A percentile compares a stretch with the other conserved stretches of the same genome.
Evolutionary conservation across 306 rosid species (phyloP).

Genomic region (Cicer bijugum): DNA sequence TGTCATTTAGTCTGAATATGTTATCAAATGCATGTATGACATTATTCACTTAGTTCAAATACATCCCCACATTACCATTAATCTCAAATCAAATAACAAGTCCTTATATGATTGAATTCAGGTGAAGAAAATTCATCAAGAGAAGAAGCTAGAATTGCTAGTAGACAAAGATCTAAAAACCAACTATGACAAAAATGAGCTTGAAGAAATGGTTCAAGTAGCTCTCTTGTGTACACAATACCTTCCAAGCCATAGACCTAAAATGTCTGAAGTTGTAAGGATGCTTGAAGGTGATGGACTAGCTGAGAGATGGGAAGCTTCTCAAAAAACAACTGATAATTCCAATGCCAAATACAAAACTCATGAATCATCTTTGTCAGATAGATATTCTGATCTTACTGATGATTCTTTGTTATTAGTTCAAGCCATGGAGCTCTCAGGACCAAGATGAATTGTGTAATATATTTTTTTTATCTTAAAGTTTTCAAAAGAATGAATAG

Average conservation of each 20-base stretch:
- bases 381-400: conserved; percentile 82
- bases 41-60: no score
- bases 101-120: conserved; percentile 32
- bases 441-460: conserved; percentile 70
- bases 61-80: neutral
- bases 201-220: conserved; percentile 60
- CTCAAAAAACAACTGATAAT: conserved; percentile 50
- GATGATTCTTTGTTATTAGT: conserved; percentile 88
- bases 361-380: conserved; percentile 55
- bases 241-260: conserved; percentile 58
- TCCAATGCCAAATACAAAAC: conserved; percentile 42
- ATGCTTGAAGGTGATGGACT: conserved; percentile 67
- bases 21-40: no score
- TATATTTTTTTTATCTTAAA: neutral
- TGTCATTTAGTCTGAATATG: no score
- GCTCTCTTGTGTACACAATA: conserved; percentile 59
- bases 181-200: conserved; percentile 58
- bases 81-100: conserved; percentile 20
- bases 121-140: conserved; percentile 59
- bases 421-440: conserved; percentile 98
- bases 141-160: conserved; percentile 57
- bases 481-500: conserved; percentile 42
- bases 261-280: conserved; percentile 58
- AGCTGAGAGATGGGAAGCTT: conserved; percentile 63
- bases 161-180: conserved; percentile 59